Evolutionary conservation across 169 alveolate genomes (phyloP), one percentile per base, ranked within the genome.

Genomic region (Plasmodium gaboni): DNA sequence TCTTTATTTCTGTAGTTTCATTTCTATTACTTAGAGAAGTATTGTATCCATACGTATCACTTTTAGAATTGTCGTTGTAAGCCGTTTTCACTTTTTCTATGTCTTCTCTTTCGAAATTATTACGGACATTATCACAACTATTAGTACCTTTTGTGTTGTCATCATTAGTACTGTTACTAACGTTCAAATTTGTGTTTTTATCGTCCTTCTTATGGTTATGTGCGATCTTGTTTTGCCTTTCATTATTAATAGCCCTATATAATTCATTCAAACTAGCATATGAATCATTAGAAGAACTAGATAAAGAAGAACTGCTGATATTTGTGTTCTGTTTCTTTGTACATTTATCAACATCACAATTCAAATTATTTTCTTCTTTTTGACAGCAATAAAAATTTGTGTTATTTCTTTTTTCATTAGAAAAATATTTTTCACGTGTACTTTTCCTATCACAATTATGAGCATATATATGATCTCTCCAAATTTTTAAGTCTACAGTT

Each of bases 391-490:
- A 7, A 38, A 38, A 0, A 38, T 38, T 38, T 38, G 9, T 7
- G 46, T 38, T 73, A 53, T 55, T 15, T 61, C 87, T 57, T 53
- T 15, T 53, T 15, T 73, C 63, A 51, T 60, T 28, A 59, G 7
- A 28, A 42, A 48, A 59, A 28, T 12, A 17, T n/a, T 60, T 74
- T 51, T 10, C 12, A 38, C 46, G 46, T 4, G 2, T 0, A 5
- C 2, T 38, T 38, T 38, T 5, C 5, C 9, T 38, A 38, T 5
- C 46, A 4, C 5, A 38, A 5, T 38, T 38, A n/a, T 74, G 88
- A 17, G 88, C 88, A 48, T 57, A 74, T 60, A 74, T 60, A 74
- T 74, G 88, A 60, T 74, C 88, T 17, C 46, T 44, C 9, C 59
- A 74, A 28, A 74, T 74, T 17, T 71, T 17, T 74, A 60, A 24